phyloP scores from a whole-genome alignment of 1,139 yeast genomes.

The Zygotorulaspora mrakii region DNA sequence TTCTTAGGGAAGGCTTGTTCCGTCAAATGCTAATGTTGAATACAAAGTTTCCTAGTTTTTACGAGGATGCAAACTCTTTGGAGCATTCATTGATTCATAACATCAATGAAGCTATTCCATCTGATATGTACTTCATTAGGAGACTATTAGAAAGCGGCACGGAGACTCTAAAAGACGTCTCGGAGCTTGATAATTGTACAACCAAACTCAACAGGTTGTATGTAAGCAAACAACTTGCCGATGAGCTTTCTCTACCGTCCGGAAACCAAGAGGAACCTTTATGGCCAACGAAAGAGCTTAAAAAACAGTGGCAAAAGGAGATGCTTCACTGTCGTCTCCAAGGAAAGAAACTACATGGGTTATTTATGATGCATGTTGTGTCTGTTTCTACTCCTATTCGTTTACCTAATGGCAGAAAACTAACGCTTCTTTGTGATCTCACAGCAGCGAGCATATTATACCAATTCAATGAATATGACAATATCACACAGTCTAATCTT shows the following conservation, averaged over 20 bases:
- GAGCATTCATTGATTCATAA: slow-evolving; percentile 10
- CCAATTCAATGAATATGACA: slow-evolving; percentile 18
- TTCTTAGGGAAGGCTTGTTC: slow-evolving; percentile 9
- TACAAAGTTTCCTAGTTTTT: slow-evolving; percentile 8
- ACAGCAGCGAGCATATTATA: slow-evolving; percentile 20
- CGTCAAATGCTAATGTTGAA: slow-evolving; percentile 12
- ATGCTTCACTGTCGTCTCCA: background rate
- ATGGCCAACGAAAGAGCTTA: slow-evolving; percentile 11
- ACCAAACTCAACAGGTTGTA: slow-evolving; percentile 6
- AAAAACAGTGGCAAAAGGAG: slow-evolving; percentile 9
- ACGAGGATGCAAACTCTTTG: slow-evolving; percentile 7
- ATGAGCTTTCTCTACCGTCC: background rate
- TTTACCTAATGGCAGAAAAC: slow-evolving; percentile 5
- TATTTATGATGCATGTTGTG: slow-evolving; percentile 16
- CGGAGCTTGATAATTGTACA: background rate
- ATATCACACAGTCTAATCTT: slow-evolving; percentile 10
- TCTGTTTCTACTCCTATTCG: slow-evolving; percentile 21
- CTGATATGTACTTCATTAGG: slow-evolving; percentile 1
- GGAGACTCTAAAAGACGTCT: background rate
- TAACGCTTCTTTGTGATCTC: slow-evolving; percentile 17
- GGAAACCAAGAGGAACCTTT: background rate
- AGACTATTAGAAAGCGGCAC: slow-evolving; percentile 2
- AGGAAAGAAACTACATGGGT: slow-evolving; percentile 10
- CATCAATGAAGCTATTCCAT: slow-evolving; percentile 3
- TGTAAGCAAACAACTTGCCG: slow-evolving; percentile 3